Evolutionary conservation across 1,284 basidiomycete genomes (phyloP).

Genomic region (Porodaedalea pini): DNA sequence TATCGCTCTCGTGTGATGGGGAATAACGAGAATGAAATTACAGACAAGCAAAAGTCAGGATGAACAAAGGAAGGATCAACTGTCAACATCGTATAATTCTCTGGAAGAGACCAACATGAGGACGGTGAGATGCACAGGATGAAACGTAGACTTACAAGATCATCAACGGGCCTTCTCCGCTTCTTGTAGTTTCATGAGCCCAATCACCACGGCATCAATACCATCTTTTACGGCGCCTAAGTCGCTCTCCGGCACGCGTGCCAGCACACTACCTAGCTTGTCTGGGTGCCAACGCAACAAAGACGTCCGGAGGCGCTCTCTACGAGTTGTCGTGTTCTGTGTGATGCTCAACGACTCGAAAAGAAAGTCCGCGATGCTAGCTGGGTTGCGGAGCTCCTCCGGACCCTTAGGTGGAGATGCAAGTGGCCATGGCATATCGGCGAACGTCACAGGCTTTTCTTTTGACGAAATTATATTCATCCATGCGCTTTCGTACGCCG

Average conservation of each 20-base stretch:
- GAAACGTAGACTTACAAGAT: background rate
- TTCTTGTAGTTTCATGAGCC: conserved; percentile 17
- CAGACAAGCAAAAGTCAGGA: too few species aligned
- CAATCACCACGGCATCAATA: conserved; percentile 19
- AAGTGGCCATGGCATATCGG: conserved; percentile 20
- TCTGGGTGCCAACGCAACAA: conserved; percentile 74
- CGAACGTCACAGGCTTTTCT: conserved; percentile 10
- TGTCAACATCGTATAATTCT: too few species aligned
- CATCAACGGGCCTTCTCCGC: conserved; percentile 12
- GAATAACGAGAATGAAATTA: background rate
- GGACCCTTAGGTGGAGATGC: conserved; percentile 40
- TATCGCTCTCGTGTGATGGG: background rate
- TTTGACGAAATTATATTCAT: conserved; percentile 12
- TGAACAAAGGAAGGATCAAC: too few species aligned
- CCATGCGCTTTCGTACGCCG: conserved; percentile 49
- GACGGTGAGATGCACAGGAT: too few species aligned
- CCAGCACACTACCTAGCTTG: conserved; percentile 52
- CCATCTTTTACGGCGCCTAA: conserved; percentile 30
- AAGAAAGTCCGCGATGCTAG: conserved; percentile 50
- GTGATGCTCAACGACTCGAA: conserved; percentile 44
- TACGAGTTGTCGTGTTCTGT: conserved; percentile 39
- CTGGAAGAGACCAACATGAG: too few species aligned
- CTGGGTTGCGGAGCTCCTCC: conserved; percentile 34
- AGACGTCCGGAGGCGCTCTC: conserved; percentile 54
- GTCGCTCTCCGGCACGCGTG: conserved; percentile 49